These are phyloP conservation scores for Mycena amicta DNA, from an alignment of 768 basidiomycete species.

Conservation along the genomic window DNA sequence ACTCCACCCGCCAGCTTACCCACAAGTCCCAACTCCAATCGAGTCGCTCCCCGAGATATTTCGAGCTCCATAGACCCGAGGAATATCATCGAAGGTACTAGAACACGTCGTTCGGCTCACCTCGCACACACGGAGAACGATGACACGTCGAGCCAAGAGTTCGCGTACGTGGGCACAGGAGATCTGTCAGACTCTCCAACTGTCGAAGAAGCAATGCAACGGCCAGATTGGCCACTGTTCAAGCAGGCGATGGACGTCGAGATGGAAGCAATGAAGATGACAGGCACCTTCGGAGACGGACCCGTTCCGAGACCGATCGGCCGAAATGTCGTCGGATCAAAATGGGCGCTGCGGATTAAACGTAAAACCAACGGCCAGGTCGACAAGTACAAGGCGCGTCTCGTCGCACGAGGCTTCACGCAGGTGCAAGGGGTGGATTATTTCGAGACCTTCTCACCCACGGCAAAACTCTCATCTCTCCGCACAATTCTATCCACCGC, in stretches of 20 bases:
- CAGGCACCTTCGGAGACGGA: conserved; percentile 15
- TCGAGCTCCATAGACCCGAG: conserved; percentile 4
- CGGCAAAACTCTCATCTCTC: conserved; percentile 7
- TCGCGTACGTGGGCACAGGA: not conserved
- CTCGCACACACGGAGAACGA: not conserved
- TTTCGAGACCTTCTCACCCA: conserved; percentile 21
- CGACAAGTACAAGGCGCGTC: conserved; percentile 30
- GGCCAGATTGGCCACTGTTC: conserved; percentile 6
- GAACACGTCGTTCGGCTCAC: conserved; percentile 3
- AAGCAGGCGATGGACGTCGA: conserved; percentile 4
- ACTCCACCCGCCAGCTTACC: not conserved
- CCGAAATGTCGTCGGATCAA: conserved; percentile 24
- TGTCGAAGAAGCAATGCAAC: conserved; percentile 6
- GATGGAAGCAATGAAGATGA: conserved; percentile 1
- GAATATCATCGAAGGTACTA: conserved; percentile 8
- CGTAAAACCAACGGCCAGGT: conserved; percentile 35
- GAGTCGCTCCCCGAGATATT: too few relatives aligned
- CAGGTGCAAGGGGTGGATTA: conserved; percentile 30
- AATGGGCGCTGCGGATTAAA: conserved; percentile 37
- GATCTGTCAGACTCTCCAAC: conserved; percentile 1
- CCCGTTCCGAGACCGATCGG: conserved; percentile 22
- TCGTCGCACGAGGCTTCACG: conserved; percentile 1
- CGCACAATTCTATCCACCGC: conserved; percentile 11
- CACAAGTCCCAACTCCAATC: not conserved
- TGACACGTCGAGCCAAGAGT: not conserved